A percentile compares a stretch with the other conserved stretches of the same genome.
phyloP scores from a whole-genome alignment of 1,284 basidiomycete species.

The Singerocomus inundabilis region DNA sequence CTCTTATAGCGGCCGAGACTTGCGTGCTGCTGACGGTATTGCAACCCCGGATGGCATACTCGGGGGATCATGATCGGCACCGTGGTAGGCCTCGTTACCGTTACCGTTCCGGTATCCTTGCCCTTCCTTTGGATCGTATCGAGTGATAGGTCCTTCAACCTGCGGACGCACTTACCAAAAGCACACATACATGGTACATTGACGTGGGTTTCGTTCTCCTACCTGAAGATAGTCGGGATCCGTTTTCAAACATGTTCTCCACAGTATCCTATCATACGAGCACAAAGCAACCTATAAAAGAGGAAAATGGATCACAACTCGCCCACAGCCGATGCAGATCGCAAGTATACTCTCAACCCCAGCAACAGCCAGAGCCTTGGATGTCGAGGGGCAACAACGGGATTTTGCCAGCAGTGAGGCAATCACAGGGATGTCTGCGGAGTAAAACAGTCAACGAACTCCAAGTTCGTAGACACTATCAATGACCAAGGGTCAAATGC shows the following conservation, averaged over 20 bases:
- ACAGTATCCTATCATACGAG: not conserved
- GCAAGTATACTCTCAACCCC: not conserved
- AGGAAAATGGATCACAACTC: not conserved
- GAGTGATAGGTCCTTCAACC: too few relatives aligned
- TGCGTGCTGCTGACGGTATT: too few relatives aligned
- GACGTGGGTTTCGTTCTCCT: too few relatives aligned
- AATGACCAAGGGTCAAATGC: not conserved
- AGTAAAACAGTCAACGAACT: not conserved
- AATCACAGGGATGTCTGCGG: not conserved
- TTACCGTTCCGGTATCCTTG: too few relatives aligned
- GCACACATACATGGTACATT: too few relatives aligned
- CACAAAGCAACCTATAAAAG: not conserved
- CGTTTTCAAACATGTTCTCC: not conserved
- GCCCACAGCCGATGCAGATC: not conserved
- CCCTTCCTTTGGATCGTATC: too few relatives aligned
- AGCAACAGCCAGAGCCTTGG: not conserved
- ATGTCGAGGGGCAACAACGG: not conserved
- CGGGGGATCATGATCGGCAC: too few relatives aligned
- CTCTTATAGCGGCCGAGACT: too few relatives aligned
- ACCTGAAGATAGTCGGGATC: not conserved
- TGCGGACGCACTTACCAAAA: too few relatives aligned
- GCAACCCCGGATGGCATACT: too few relatives aligned
- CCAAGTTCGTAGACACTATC: not conserved
- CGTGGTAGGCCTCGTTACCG: too few relatives aligned
- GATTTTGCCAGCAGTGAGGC: not conserved